Conservation (phyloP, 2,329 filamentous ascomycete genomes). For the Fusarium verrucosum region DNA sequence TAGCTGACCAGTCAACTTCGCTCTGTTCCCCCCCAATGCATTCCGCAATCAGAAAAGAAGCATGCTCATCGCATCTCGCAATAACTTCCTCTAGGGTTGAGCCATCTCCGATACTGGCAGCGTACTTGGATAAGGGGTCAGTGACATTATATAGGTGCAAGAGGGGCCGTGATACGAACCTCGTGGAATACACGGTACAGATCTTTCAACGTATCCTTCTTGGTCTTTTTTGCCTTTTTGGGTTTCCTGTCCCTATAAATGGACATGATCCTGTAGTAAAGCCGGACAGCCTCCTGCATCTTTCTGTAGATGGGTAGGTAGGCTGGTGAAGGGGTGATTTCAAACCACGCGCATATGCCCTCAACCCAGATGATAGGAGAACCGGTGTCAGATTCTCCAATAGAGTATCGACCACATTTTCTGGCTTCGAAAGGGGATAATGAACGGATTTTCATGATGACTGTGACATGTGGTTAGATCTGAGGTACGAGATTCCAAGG, state of each 20-base stretch:
- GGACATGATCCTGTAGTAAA: conserved; percentile 71
- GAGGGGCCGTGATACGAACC: conserved; percentile 28
- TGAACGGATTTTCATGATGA: conserved; percentile 46
- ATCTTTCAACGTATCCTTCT: conserved; percentile 45
- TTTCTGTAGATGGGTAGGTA: conserved; percentile 66
- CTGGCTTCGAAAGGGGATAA: conserved; percentile 62
- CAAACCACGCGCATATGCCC: conserved; percentile 71
- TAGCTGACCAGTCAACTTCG: conserved; percentile 55
- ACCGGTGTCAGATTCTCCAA: conserved; percentile 60
- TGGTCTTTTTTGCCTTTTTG: conserved; percentile 45
- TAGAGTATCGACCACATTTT: conserved; percentile 60
- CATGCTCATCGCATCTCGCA: conserved; percentile 58
- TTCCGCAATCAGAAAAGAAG: conserved; percentile 62
- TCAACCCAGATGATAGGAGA: conserved; percentile 70
- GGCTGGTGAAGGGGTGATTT: conserved; percentile 65
- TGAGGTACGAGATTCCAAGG: neutral
- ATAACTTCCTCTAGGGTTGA: conserved; percentile 60
- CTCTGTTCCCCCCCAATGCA: conserved; percentile 54
- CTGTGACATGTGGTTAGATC: conserved; percentile 38
- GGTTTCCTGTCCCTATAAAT: conserved; percentile 56
- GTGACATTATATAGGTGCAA: neutral
- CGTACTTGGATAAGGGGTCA: conserved; percentile 53
- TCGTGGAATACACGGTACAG: conserved; percentile 48
- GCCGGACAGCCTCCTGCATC: conserved; percentile 69
- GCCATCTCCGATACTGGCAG: conserved; percentile 62